Percentiles rank a stretch among this genome's conserved stretches.
Conservation (phyloP, 1,139 yeast genomes). For the Torulaspora pretoriensis region DNA sequence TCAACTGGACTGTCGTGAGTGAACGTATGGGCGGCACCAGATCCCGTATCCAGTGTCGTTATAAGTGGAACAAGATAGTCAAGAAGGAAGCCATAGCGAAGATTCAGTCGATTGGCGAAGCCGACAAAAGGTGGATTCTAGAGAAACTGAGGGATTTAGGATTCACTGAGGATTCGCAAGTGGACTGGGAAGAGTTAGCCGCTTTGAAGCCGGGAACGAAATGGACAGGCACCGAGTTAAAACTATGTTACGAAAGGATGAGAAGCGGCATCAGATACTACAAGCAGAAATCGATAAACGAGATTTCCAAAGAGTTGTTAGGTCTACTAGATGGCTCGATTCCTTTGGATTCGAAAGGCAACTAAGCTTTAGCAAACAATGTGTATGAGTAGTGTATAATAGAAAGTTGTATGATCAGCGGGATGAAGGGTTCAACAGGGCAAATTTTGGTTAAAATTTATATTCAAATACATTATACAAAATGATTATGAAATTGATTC, state of each 20-base stretch:
- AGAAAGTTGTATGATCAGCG: constrained; percentile 1
- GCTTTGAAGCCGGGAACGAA: constrained; percentile 41
- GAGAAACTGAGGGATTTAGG: constrained; percentile 48
- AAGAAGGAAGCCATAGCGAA: constrained; percentile 55
- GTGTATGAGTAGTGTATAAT: constrained; percentile 8
- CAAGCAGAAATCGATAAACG: constrained; percentile 41
- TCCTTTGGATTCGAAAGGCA: constrained; percentile 16
- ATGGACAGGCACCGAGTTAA: constrained; percentile 47
- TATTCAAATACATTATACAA: constrained; percentile 24
- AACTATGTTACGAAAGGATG: constrained; percentile 45
- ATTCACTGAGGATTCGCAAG: constrained; percentile 45
- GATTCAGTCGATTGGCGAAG: constrained; percentile 46
- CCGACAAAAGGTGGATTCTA: constrained; percentile 56
- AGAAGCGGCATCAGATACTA: constrained; percentile 41
- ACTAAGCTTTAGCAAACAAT: constrained; percentile 1
- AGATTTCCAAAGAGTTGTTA: constrained; percentile 37
- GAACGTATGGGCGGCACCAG: constrained; percentile 86
- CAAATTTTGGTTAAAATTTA: constrained; percentile 10
- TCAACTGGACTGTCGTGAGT: constrained; percentile 89
- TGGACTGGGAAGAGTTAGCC: constrained; percentile 63
- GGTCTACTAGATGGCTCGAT: constrained; percentile 23
- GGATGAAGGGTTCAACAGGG: not conserved
- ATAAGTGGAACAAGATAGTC: constrained; percentile 82
- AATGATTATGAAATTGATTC: constrained; percentile 19
- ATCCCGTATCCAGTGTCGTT: constrained; percentile 88